Conservation (phyloP, 2,329 filamentous ascomycete species). For the Fusarium drepaniforme region DNA sequence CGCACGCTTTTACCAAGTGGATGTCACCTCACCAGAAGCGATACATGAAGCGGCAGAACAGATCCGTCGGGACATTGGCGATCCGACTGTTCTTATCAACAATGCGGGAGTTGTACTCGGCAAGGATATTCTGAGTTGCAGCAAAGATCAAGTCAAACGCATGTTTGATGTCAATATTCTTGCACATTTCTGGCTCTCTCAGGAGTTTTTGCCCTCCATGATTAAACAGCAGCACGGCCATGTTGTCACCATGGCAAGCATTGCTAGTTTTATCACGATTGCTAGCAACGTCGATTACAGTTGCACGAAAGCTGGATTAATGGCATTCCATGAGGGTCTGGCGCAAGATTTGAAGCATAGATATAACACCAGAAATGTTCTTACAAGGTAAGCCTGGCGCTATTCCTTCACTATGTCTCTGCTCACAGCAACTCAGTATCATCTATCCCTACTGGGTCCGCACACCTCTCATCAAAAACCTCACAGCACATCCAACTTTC, state of each 20-base stretch:
- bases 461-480: conserved; percentile 33
- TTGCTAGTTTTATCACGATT: conserved; percentile 68
- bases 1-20: conserved; percentile 16
- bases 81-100: conserved; percentile 30
- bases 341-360: conserved; percentile 64
- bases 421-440: conserved; percentile 40
- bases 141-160: not conserved
- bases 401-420: not conserved
- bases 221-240: conserved; percentile 72
- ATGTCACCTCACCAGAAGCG: conserved; percentile 16
- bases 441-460: conserved; percentile 61
- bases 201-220: conserved; percentile 74
- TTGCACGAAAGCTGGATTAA: conserved; percentile 70
- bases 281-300: conserved; percentile 74
- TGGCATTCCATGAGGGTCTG: conserved; percentile 74
- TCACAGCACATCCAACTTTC: conserved; percentile 36
- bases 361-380: conserved; percentile 69
- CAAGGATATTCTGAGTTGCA: conserved; percentile 2
- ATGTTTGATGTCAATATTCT: conserved; percentile 72
- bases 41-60: conserved; percentile 8
- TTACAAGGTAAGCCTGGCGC: conserved; percentile 58
- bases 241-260: conserved; percentile 75
- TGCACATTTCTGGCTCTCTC: conserved; percentile 70
- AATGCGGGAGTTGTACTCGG: conserved; percentile 21
- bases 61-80: conserved; percentile 17